Percentiles rank a stretch among this genome's conserved stretches.
phyloP scores from a whole-genome alignment of 2,329 filamentous ascomycete genomes.

The Ramularia endophylla region DNA sequence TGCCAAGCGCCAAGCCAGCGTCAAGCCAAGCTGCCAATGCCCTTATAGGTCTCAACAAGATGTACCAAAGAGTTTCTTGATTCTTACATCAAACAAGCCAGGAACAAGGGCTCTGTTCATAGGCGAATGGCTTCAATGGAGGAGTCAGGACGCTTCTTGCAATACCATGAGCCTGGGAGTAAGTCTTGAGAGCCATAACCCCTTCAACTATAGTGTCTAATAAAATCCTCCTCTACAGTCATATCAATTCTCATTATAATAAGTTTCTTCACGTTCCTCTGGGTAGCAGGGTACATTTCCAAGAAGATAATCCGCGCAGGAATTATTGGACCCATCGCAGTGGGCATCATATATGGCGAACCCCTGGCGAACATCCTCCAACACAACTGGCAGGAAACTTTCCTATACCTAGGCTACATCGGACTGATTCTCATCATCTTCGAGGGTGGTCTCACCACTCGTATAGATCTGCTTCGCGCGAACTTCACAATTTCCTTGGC shows the following conservation, averaged over 20 bases:
- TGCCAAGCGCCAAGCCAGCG: no score
- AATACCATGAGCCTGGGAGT: constrained; percentile 11
- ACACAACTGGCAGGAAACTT: constrained; percentile 40
- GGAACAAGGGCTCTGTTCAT: no score
- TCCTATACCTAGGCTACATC: constrained; percentile 44
- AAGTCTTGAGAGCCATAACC: no score
- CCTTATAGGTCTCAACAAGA: no score
- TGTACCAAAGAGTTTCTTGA: no score
- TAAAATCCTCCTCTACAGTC: constrained; percentile 1
- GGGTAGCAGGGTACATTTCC: constrained; percentile 10
- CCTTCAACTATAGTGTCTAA: background rate
- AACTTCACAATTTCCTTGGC: constrained; percentile 40
- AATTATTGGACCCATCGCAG: constrained; percentile 43
- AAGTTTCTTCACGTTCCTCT: constrained; percentile 12
- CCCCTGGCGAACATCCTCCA: constrained; percentile 43
- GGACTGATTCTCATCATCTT: constrained; percentile 48
- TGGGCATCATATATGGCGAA: constrained; percentile 43
- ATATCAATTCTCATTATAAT: constrained; percentile 10
- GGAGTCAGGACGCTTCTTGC: no score
- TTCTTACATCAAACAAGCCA: no score
- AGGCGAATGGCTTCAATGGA: no score
- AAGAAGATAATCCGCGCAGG: constrained; percentile 36
- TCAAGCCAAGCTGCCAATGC: no score
- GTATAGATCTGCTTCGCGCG: constrained; percentile 41
- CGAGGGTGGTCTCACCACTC: constrained; percentile 44